phyloP scores from a whole-genome alignment of 176 grass and related monocot genomes.

The Oryza meyeriana region DNA sequence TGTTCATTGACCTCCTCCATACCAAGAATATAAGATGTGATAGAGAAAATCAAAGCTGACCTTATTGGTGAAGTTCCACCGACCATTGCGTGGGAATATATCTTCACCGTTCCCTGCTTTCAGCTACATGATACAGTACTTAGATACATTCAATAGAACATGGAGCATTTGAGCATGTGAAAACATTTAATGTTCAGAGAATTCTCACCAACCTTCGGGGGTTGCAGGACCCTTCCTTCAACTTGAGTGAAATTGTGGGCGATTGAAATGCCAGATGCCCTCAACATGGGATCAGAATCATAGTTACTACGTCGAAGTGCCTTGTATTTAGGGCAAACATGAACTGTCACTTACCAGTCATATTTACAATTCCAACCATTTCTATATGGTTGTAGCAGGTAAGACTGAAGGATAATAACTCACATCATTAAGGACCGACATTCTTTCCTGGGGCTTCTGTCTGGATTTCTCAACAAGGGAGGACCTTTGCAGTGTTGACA shows the following conservation, averaged over 20 bases:
- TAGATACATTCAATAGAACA: not conserved
- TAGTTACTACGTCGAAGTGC: conserved; percentile 54
- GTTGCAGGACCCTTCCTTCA: conserved; percentile 61
- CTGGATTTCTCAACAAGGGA: conserved; percentile 84
- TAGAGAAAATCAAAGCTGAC: conserved; percentile 33
- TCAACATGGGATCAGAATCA: conserved; percentile 66
- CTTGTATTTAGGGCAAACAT: conserved; percentile 35
- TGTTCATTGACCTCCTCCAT: not conserved
- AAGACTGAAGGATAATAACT: conserved; percentile 24
- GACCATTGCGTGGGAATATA: conserved; percentile 56
- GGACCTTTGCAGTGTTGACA: conserved; percentile 64
- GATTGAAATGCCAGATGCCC: conserved; percentile 65
- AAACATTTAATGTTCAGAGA: not conserved
- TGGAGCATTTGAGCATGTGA: not conserved
- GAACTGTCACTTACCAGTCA: conserved; percentile 1
- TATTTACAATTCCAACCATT: not conserved
- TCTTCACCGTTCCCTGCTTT: conserved; percentile 65
- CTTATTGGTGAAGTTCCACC: conserved; percentile 86
- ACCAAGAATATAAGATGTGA: not conserved
- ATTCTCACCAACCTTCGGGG: conserved; percentile 55
- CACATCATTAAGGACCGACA: conserved; percentile 55
- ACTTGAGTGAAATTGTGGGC: conserved; percentile 54
- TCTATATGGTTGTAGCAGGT: not conserved
- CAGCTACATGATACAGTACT: conserved; percentile 41
- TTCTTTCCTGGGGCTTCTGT: conserved; percentile 82